phyloP scores from a whole-genome alignment of 352 stramenopile species.

The Phytophthora rubi region DNA sequence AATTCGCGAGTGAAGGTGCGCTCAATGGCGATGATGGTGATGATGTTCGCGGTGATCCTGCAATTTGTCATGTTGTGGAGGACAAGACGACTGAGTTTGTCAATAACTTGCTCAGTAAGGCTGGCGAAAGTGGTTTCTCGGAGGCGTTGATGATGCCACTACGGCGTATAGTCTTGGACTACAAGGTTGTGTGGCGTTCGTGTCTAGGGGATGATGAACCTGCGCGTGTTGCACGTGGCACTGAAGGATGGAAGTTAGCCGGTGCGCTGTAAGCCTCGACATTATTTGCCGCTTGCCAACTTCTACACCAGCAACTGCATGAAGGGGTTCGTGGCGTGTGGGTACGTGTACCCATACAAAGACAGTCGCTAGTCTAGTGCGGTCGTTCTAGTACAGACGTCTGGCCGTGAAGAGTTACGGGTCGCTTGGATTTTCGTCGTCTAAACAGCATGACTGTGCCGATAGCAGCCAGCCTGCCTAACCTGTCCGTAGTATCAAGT shows the following conservation, averaged over 20 bases:
- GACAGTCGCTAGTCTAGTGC: neutral
- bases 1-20: neutral
- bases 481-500: neutral
- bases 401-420: neutral
- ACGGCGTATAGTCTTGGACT: neutral
- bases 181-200: neutral
- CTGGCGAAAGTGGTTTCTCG: neutral
- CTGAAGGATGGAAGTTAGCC: neutral
- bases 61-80: neutral
- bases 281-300: neutral
- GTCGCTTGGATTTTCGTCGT: neutral
- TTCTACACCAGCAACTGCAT: neutral
- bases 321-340: neutral
- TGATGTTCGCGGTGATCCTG: neutral
- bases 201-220: neutral
- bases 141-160: neutral
- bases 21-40: neutral
- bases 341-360: neutral
- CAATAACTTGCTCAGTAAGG: neutral
- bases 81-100: neutral
- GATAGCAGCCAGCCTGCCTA: neutral
- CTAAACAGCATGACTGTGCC: no score
- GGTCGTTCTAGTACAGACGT: neutral
- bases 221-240: neutral
- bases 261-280: neutral